These are phyloP conservation scores for Emmonsiellopsis sp. DNA, from an alignment of 2,329 filamentous ascomycete genomes.

Conservation along the genomic window DNA sequence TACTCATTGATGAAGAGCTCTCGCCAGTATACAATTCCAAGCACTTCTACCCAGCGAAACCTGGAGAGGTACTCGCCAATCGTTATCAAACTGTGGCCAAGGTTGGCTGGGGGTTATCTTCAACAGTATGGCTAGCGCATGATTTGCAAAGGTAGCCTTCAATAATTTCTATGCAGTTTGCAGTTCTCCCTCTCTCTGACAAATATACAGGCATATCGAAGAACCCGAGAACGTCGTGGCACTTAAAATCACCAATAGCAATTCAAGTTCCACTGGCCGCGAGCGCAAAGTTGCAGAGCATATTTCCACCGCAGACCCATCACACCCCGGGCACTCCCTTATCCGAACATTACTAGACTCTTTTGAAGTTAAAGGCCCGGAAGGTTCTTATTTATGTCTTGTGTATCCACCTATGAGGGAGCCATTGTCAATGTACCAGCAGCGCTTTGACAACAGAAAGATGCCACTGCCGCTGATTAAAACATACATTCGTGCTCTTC, in stretches of 20 bases:
- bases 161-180: constrained; percentile 13
- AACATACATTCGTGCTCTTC: constrained; percentile 28
- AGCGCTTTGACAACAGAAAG: constrained; percentile 20
- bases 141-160: constrained; percentile 20
- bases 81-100: constrained; percentile 22
- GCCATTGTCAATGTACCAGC: constrained; percentile 27
- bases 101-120: constrained; percentile 23
- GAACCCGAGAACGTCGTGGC: constrained; percentile 20
- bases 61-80: constrained; percentile 21
- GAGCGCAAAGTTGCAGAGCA: constrained; percentile 27
- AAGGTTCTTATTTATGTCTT: constrained; percentile 28
- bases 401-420: constrained; percentile 33
- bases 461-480: constrained; percentile 28
- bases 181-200: constrained; percentile 16
- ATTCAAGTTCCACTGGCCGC: constrained; percentile 15
- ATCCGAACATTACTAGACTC: constrained; percentile 27
- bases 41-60: constrained; percentile 22
- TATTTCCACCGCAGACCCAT: constrained; percentile 23
- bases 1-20: constrained; percentile 22
- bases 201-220: constrained; percentile 17
- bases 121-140: constrained; percentile 24
- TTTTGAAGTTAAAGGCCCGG: constrained; percentile 23
- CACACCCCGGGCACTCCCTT: constrained; percentile 25
- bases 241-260: constrained; percentile 22
- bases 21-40: constrained; percentile 21